Evolutionary conservation across 2,329 filamentous ascomycete species (phyloP).

Genomic region (Tolypocladium capitatum): DNA sequence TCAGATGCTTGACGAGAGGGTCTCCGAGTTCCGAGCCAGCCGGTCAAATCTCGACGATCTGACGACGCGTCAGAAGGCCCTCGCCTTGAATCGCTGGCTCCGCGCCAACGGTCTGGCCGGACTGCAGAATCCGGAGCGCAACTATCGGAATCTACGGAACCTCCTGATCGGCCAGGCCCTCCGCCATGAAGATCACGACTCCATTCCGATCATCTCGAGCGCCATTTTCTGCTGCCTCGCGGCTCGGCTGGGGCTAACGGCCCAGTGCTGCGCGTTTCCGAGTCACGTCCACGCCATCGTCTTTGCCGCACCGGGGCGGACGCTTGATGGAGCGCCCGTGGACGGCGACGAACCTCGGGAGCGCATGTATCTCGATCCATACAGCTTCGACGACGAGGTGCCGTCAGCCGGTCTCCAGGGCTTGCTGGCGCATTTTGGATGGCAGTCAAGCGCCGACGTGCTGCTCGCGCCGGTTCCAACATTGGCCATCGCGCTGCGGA

Average conservation of each 20-base stretch:
- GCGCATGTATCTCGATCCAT: conserved; percentile 75
- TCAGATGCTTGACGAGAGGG: conserved; percentile 50
- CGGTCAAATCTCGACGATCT: conserved; percentile 39
- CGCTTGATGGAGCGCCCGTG: conserved; percentile 39
- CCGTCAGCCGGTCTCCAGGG: conserved; percentile 42
- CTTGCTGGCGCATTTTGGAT: conserved; percentile 39
- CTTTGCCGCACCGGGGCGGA: conserved; percentile 42
- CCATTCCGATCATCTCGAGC: conserved; percentile 73
- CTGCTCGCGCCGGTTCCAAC: conserved; percentile 54
- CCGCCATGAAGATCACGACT: conserved; percentile 58
- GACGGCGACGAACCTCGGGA: conserved; percentile 20
- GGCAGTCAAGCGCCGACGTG: conserved; percentile 25
- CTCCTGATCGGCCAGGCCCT: conserved; percentile 78
- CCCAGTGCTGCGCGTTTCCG: conserved; percentile 69
- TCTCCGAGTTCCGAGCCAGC: conserved; percentile 37
- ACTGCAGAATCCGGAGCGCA: conserved; percentile 45
- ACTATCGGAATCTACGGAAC: conserved; percentile 72
- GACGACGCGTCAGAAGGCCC: conserved; percentile 54
- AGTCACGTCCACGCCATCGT: conserved; percentile 78
- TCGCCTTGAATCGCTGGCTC: conserved; percentile 56
- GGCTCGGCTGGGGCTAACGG: conserved; percentile 58
- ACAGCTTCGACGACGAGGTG: conserved; percentile 55
- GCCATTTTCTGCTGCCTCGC: conserved; percentile 79
- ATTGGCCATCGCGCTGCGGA: conserved; percentile 58
- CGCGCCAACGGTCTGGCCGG: conserved; percentile 56